phyloP scores from a whole-genome alignment of 2,329 filamentous ascomycete species.

The Diplocarpon rosae region DNA sequence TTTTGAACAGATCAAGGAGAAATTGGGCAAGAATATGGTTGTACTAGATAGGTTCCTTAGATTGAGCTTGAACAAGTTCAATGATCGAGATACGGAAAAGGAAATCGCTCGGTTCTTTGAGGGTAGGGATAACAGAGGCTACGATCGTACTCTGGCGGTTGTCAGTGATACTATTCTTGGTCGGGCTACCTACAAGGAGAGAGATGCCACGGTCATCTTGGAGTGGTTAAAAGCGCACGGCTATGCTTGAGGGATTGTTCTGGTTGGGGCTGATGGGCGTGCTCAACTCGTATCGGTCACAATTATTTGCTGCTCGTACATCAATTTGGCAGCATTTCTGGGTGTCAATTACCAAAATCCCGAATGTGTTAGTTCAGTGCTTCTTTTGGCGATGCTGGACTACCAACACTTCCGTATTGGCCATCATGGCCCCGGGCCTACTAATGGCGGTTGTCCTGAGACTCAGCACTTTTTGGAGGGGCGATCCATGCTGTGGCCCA shows the following conservation, averaged over 20 bases:
- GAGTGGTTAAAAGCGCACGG: constrained; percentile 65
- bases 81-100: constrained; percentile 53
- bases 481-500: no score
- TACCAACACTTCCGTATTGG: no score
- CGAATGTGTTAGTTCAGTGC: no score
- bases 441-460: no score
- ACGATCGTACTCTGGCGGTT: constrained; percentile 76
- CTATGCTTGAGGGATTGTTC: constrained; percentile 32
- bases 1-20: constrained; percentile 63
- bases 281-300: no score
- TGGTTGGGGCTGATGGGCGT: no score
- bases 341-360: no score
- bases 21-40: constrained; percentile 71
- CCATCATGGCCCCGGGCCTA: no score
- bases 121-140: constrained; percentile 74
- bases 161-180: constrained; percentile 78
- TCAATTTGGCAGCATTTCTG: no score
- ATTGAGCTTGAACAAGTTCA: constrained; percentile 66
- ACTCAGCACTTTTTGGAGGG: no score
- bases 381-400: no score
- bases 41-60: constrained; percentile 83
- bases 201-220: constrained; percentile 61
- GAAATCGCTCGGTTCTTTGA: constrained; percentile 82
- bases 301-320: no score
- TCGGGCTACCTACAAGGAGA: constrained; percentile 68